Base-by-base conservation (phyloP, 306 rosid species). In the Albizia julibrissin region DNA sequence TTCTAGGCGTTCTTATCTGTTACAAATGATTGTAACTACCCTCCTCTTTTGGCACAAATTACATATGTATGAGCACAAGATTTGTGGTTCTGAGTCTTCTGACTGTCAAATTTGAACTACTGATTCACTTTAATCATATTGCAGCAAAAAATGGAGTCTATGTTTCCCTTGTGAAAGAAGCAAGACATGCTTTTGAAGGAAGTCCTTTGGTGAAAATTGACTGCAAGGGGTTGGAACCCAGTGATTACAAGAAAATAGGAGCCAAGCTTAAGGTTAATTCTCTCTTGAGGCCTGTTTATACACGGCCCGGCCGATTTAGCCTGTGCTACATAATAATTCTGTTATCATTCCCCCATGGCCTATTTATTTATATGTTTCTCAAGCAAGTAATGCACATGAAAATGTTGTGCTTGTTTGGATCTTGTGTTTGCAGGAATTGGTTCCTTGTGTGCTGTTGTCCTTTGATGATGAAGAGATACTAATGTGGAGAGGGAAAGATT, bases 61-160 rank as follows among this genome's bases (percentile, higher is more conserved):
- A 69, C 65, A 79, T 46, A 68, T 29, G 56, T 72, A 40, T 27
- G 46, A 77, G 31, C 19, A 37, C 12, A 15, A 9, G 29, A 29
- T 62, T 69, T 75, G 10, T 37, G 80, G 18, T 42, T 74, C 24
- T n/a, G 26, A 21, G 27, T 56, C 62, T 21, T 56, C 46, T 66
- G 22, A 26, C 68, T 70, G 74, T 65, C 70, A 31, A 72, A 76
- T 27, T 81, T 66, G 58, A 68, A 39, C 75, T 50, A 79, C 76
- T 80, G 14, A 75, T 80, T 56, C 88, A 65, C 76, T 80, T 79
- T 21, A 73, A 44, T 79, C 67, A 21, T 68, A 44, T 80, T 67
- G 89, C 88, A 95, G 99, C 94, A 14, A 95, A 95, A 88, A 95
- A 91, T 85, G 98, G 97, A 89, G 94, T 95, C 69, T 95, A 93